Percentiles rank a stretch among this genome's conserved stretches.
Conservation (phyloP, 768 basidiomycete genomes). For the Bullera alba region DNA sequence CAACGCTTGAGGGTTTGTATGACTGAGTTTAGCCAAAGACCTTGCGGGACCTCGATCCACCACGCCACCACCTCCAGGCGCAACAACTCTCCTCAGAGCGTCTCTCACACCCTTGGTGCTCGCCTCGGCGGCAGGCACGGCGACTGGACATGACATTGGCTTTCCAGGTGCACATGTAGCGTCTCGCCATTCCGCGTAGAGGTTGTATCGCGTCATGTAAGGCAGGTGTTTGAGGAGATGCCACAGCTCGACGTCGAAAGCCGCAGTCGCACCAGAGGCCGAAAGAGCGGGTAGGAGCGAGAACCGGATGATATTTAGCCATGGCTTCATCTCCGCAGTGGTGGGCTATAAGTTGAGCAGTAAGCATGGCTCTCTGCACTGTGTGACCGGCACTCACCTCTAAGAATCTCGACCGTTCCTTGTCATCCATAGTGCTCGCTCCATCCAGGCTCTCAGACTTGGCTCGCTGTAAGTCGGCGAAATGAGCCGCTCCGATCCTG, state of each 20-base stretch:
- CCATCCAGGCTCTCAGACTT: conserved; percentile 21
- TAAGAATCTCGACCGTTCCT: conserved; percentile 6
- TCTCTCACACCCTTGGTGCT: conserved; percentile 82
- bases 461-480: conserved; percentile 20
- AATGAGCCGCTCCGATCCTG: conserved; percentile 56
- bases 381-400: too few relatives aligned
- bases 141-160: conserved; percentile 22
- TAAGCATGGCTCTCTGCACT: not conserved
- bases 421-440: not conserved
- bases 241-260: conserved; percentile 89
- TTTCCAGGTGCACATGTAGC: conserved; percentile 58
- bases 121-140: conserved; percentile 53
- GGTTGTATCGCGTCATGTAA: conserved; percentile 70
- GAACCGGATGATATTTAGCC: conserved; percentile 71
- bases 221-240: conserved; percentile 73
- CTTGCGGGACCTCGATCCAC: conserved; percentile 58
- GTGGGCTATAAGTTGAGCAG: conserved; percentile 21
- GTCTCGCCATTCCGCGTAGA: conserved; percentile 94
- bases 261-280: conserved; percentile 74
- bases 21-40: conserved; percentile 82
- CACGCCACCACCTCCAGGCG: conserved; percentile 2
- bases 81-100: conserved; percentile 74
- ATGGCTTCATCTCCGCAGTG: conserved; percentile 47
- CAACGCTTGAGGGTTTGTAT: conserved; percentile 87
- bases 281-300: conserved; percentile 83